Conservation (phyloP, 371 early-diverging fungal species). For the Phascolomyces articulosus region DNA sequence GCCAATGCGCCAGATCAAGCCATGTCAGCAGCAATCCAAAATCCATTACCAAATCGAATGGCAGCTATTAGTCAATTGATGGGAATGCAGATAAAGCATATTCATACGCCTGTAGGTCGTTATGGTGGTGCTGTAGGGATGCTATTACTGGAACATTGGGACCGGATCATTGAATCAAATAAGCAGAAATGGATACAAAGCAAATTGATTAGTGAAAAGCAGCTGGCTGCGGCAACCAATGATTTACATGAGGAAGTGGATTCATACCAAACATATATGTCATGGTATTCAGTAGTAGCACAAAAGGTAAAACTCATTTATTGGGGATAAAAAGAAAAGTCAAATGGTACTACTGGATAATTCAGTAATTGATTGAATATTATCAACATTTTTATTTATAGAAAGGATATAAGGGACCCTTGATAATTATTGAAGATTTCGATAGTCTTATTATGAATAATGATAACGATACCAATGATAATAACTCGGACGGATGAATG, state of each 20-base stretch:
- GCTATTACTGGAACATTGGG: slow-evolving; percentile 45
- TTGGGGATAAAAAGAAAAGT: background rate
- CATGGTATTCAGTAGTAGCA: slow-evolving; percentile 53
- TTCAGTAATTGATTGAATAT: too few species aligned
- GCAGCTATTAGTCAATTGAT: slow-evolving; percentile 35
- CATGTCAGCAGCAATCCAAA: slow-evolving; percentile 13
- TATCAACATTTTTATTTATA: too few species aligned
- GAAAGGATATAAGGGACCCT: slow-evolving; percentile 44
- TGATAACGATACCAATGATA: too few species aligned
- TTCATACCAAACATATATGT: slow-evolving; percentile 44
- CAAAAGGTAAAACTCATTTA: slow-evolving; percentile 37
- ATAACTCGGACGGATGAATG: too few species aligned
- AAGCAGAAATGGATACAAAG: slow-evolving; percentile 36
- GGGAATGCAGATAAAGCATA: slow-evolving; percentile 47
- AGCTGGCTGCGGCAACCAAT: slow-evolving; percentile 31
- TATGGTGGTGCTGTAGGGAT: slow-evolving; percentile 41
- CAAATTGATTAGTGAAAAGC: slow-evolving; percentile 38
- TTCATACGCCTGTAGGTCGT: slow-evolving; percentile 45
- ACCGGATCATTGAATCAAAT: slow-evolving; percentile 30
- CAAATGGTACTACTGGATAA: too few species aligned
- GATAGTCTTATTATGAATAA: background rate
- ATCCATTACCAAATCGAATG: slow-evolving; percentile 48
- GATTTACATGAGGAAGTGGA: slow-evolving; percentile 38
- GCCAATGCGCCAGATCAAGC: background rate
- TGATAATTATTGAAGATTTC: slow-evolving; percentile 40